Conservation (phyloP, 1,284 basidiomycete species). For the Ceratobasidium sp. region DNA sequence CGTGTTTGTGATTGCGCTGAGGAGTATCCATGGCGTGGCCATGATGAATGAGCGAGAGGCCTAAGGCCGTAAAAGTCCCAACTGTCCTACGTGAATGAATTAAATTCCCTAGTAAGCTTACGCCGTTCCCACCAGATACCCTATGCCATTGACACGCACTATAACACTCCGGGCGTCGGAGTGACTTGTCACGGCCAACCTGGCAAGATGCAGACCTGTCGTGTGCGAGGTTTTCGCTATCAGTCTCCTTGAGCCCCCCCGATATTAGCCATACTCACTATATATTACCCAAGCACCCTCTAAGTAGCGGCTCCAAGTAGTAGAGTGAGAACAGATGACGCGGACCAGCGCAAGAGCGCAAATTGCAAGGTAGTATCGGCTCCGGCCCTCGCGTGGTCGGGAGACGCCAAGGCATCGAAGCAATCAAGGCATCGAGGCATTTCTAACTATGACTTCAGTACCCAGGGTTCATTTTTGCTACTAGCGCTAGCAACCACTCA, state of each 20-base stretch:
- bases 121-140: neutral
- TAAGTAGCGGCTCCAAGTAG: too few species aligned
- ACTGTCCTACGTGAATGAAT: neutral
- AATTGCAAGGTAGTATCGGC: constrained; percentile 29
- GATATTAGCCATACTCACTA: too few species aligned
- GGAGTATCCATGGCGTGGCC: constrained; percentile 37
- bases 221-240: too few species aligned
- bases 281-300: too few species aligned
- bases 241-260: too few species aligned
- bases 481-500: constrained; percentile 3
- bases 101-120: neutral
- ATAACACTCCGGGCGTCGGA: neutral
- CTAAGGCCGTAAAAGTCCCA: too few species aligned
- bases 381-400: constrained; percentile 38
- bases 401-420: constrained; percentile 3
- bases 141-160: neutral
- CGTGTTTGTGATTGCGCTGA: constrained; percentile 37
- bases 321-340: constrained; percentile 8
- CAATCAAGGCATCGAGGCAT: constrained; percentile 30
- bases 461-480: constrained; percentile 1
- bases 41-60: constrained; percentile 5
- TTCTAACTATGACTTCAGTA: constrained; percentile 32
- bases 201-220: too few species aligned
- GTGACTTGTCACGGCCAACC: too few species aligned
- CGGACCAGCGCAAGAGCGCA: constrained; percentile 40